A percentile compares a stretch with the other conserved stretches of the same genome.
These are phyloP conservation scores for Collariella sp. DNA, from an alignment of 495 filamentous ascomycete genomes.

Conservation along the genomic window DNA sequence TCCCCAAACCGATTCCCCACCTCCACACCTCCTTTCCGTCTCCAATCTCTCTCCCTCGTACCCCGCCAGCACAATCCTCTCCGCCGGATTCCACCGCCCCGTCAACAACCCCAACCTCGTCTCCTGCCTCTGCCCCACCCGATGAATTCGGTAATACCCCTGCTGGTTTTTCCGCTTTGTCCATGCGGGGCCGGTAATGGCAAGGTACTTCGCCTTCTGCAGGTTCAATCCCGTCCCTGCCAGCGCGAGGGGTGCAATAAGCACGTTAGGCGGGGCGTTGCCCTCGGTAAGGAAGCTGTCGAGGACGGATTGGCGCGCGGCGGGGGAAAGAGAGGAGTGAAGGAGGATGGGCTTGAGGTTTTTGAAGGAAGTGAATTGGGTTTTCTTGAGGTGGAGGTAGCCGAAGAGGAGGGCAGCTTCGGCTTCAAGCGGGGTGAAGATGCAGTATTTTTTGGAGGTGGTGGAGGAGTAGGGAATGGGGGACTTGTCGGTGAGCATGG, in stretches of 20 bases:
- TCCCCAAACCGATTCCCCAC: conserved; percentile 1
- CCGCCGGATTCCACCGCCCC: conserved; percentile 18
- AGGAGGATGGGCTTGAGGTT: conserved; percentile 12
- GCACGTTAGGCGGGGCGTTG: conserved; percentile 19
- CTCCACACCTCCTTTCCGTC: not conserved
- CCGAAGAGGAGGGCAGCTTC: conserved; percentile 16
- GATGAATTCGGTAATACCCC: conserved; percentile 21
- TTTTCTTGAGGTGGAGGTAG: conserved; percentile 7
- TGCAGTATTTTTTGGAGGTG: conserved; percentile 16
- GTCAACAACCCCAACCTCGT: conserved; percentile 13
- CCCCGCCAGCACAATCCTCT: conserved; percentile 11
- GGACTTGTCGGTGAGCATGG: conserved; percentile 10
- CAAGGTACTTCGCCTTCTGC: conserved; percentile 20
- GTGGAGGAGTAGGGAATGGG: conserved; percentile 5
- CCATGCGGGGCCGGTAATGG: conserved; percentile 21
- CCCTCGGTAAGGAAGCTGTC: conserved; percentile 11
- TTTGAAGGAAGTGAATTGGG: not conserved
- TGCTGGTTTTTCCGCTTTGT: conserved; percentile 23
- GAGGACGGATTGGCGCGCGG: conserved; percentile 7
- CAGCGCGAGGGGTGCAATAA: conserved; percentile 16
- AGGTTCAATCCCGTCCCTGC: conserved; percentile 25
- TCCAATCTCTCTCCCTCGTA: conserved; percentile 2
- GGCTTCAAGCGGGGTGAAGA: conserved; percentile 21
- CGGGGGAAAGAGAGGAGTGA: not conserved
- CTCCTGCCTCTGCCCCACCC: conserved; percentile 19